Conservation (phyloP, 2,329 filamentous ascomycete species). For the Nemania bipapillata region DNA sequence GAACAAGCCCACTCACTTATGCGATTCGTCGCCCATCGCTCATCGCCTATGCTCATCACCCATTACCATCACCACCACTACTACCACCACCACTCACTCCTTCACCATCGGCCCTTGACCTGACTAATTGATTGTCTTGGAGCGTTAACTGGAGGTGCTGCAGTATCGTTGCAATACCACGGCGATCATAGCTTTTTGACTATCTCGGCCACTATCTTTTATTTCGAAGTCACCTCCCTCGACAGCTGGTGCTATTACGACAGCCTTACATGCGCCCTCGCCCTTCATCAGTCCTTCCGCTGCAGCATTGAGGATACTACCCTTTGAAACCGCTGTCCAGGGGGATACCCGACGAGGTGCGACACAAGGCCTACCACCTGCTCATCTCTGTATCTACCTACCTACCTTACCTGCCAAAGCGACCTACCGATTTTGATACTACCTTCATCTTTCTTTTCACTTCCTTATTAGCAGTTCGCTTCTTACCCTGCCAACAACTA, state of each 20-base stretch:
- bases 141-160: constrained; percentile 12
- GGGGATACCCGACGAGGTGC: constrained; percentile 35
- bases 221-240: constrained; percentile 12
- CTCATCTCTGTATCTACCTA: constrained; percentile 26
- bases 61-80: background rate
- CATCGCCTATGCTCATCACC: constrained; percentile 9
- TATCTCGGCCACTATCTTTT: constrained; percentile 6
- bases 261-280: constrained; percentile 34
- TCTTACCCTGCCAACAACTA: constrained; percentile 32
- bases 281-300: constrained; percentile 21
- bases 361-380: constrained; percentile 32
- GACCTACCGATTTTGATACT: constrained; percentile 31
- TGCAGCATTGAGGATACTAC: constrained; percentile 41
- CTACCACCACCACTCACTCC: background rate
- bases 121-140: constrained; percentile 14
- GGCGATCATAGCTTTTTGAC: constrained; percentile 2
- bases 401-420: constrained; percentile 16
- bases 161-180: constrained; percentile 11
- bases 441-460: constrained; percentile 23
- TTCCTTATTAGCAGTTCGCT: constrained; percentile 24
- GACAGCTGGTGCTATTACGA: constrained; percentile 24
- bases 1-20: constrained; percentile 21
- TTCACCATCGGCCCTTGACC: constrained; percentile 15
- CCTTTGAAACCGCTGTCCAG: constrained; percentile 41
- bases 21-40: constrained; percentile 17